phyloP scores from a whole-genome alignment of 352 stramenopile species.

The Phytophthora cactorum region DNA sequence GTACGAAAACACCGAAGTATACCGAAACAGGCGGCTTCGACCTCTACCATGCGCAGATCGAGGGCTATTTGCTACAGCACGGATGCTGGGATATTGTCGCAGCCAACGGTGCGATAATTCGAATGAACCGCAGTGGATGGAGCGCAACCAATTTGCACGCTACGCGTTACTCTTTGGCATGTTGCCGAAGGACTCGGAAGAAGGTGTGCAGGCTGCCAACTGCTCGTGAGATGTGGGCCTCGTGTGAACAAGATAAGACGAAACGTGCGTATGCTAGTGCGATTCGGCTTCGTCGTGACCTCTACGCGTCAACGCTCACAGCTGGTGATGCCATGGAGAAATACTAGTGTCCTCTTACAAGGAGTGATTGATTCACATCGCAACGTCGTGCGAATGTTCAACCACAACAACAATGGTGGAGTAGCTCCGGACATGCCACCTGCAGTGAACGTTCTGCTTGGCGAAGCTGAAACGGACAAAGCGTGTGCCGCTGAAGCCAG shows the following conservation, averaged over 20 bases:
- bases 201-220: conserved; percentile 6
- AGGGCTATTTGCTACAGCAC: not conserved
- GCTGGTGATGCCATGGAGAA: not conserved
- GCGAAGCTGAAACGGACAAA: not conserved
- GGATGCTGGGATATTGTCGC: not conserved
- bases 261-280: not conserved
- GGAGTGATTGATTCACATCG: not conserved
- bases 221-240: conserved; percentile 5
- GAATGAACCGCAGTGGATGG: conserved; percentile 1
- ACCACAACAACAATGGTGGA: not conserved
- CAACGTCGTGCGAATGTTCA: conserved; percentile 4
- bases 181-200: conserved; percentile 3
- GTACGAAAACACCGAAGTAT: not conserved
- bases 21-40: not conserved
- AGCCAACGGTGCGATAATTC: not conserved
- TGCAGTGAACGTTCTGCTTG: not conserved
- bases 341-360: not conserved
- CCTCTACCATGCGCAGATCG: not conserved
- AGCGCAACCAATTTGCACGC: not conserved
- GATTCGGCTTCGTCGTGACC: conserved; percentile 3
- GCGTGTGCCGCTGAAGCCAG: too few species aligned
- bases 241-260: not conserved
- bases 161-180: conserved; percentile 4
- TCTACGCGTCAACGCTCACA: not conserved
- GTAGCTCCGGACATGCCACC: not conserved